Conservation (phyloP, 768 basidiomycete genomes). For the Suillus variegatus region DNA sequence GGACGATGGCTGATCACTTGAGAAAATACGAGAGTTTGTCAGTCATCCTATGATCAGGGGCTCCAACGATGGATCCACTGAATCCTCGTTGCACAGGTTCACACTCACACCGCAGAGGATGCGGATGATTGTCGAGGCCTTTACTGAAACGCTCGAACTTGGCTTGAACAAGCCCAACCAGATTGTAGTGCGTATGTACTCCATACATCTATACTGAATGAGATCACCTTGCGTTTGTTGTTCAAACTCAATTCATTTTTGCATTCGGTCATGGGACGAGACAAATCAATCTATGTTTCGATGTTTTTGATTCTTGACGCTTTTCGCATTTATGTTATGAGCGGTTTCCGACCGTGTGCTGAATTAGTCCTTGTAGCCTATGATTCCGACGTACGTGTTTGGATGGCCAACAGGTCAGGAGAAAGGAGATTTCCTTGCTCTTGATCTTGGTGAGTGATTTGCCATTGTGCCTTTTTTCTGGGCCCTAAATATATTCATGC, state of each 20-base stretch:
- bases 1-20: constrained; percentile 93
- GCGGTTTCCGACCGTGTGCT: constrained; percentile 11
- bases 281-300: neutral
- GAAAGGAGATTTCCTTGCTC: constrained; percentile 84
- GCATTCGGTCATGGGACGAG: constrained; percentile 1
- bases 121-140: constrained; percentile 96
- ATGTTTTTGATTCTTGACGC: neutral
- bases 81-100: constrained; percentile 49
- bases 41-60: constrained; percentile 45
- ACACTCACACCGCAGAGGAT: constrained; percentile 88
- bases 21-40: constrained; percentile 86
- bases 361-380: constrained; percentile 53
- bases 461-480: neutral
- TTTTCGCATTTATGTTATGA: neutral
- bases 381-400: constrained; percentile 98
- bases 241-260: constrained; percentile 1
- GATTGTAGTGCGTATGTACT: constrained; percentile 72
- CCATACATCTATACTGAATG: neutral
- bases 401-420: constrained; percentile 93
- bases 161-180: constrained; percentile 84
- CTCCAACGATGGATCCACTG: constrained; percentile 10
- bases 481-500: constrained; percentile 9
- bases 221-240: constrained; percentile 11
- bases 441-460: constrained; percentile 73
- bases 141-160: constrained; percentile 87